Evolutionary conservation across 2,329 filamentous ascomycete genomes (phyloP), one percentile per base, ranked within the genome.

Genomic region (Dactylellina cionopaga): DNA sequence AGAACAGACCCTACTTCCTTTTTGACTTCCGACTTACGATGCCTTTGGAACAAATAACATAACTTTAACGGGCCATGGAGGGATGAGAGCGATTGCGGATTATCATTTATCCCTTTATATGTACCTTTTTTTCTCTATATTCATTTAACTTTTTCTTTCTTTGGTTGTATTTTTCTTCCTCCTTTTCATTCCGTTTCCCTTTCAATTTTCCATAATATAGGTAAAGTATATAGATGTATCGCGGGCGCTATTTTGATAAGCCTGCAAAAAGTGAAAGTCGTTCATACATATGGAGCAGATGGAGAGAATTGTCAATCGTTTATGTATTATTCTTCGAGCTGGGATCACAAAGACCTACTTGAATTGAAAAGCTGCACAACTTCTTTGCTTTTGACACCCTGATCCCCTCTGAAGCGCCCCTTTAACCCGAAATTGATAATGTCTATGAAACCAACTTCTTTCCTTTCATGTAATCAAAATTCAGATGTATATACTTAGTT

Each of bases 321-420:
- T 64, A 17, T 64, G n/a, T 10, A 39, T 41, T 55, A 41, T 54
- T 63, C 43, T 94, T 94, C 83, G 89, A 87, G 77, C 91, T 91
- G 0, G 90, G 93, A 64, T 85, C 93, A n/a, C n/a, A n/a, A n/a
- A n/a, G n/a, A n/a, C n/a, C n/a, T n/a, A n/a, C n/a, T n/a, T n/a
- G n/a, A n/a, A n/a, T n/a, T n/a, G n/a, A n/a, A n/a, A n/a, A n/a
- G n/a, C n/a, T n/a, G n/a, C n/a, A n/a, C n/a, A 13, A 10, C 33
- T 27, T 39, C 27, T 43, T 19, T 35, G 10, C 17, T 35, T 43
- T 47, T 25, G 17, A n/a, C 62, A 60, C 22, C 24, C 27, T 51
- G 5, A 46, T 37, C 19, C 13, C 46, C n/a, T 55, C 33, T 44
- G 25, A 58, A 54, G 31, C 44, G 31, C 1, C 24, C 19, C 11